These are phyloP conservation scores for Chionographis japonica DNA, from an alignment of 106 monocot species.

Conservation along the genomic window DNA sequence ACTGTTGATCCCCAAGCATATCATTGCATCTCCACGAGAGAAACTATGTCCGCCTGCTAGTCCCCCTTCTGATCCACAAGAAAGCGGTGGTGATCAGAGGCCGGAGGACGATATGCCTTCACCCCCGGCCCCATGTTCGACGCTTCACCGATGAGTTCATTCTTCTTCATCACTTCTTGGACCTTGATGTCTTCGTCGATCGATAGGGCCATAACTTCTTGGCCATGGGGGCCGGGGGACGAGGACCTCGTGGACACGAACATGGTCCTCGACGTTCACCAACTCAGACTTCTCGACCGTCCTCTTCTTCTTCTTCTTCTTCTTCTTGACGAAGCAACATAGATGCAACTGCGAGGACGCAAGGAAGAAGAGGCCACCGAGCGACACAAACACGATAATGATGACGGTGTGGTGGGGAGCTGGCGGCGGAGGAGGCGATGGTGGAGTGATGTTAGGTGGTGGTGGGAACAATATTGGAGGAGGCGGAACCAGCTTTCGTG, in stretches of 20 bases:
- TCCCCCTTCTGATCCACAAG: too few species aligned
- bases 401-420: conserved; percentile 44
- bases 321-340: conserved; percentile 47
- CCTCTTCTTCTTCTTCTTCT: conserved; percentile 58
- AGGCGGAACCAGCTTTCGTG: conserved; percentile 5
- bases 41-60: too few species aligned
- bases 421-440: conserved; percentile 25
- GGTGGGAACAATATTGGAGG: conserved; percentile 1
- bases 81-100: too few species aligned
- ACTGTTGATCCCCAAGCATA: too few species aligned
- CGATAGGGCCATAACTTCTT: conserved; percentile 18
- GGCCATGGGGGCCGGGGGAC: conserved; percentile 45
- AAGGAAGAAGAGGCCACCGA: conserved; percentile 64
- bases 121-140: background rate
- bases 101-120: too few species aligned
- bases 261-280: conserved; percentile 39
- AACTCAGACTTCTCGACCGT: conserved; percentile 17
- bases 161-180: conserved; percentile 38
- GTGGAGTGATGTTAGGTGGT: conserved; percentile 10
- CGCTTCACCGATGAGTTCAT: conserved; percentile 5
- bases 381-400: conserved; percentile 53
- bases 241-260: conserved; percentile 44
- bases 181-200: conserved; percentile 56
- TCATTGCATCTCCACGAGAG: too few species aligned
- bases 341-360: conserved; percentile 53